Evolutionary conservation across 202 grass and related monocot genomes (phyloP).

Genomic region (Bolboschoenoplectus hybrid): DNA sequence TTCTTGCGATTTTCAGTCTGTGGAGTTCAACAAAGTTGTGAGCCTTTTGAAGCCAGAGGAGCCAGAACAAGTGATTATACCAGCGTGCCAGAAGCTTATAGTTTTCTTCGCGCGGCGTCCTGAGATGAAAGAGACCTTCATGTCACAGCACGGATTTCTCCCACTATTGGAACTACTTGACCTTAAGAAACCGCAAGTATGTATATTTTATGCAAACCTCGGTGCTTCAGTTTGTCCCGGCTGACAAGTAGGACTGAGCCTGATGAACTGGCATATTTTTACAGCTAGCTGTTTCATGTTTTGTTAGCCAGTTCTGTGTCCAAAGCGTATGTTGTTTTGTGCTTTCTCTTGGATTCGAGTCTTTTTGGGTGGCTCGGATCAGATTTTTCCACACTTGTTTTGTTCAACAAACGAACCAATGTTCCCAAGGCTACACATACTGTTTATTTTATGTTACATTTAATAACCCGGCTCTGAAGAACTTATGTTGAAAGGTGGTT

Average conservation of each 20-base stretch:
- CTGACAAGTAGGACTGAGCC: not conserved
- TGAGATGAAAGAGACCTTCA: slow-evolving; percentile 88
- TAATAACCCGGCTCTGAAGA: not conserved
- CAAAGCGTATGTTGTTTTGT: not conserved
- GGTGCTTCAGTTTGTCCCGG: slow-evolving; percentile 1
- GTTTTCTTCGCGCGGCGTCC: slow-evolving; percentile 73
- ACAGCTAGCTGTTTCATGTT: slow-evolving; percentile 27
- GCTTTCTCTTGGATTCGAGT: no score
- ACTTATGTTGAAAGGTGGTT: not conserved
- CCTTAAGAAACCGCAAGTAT: slow-evolving; percentile 80
- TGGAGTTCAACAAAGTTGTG: slow-evolving; percentile 97
- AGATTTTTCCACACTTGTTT: slow-evolving; percentile 15
- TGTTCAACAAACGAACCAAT: not conserved
- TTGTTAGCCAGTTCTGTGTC: not conserved
- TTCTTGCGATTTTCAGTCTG: slow-evolving; percentile 49
- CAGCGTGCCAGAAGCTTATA: slow-evolving; percentile 86
- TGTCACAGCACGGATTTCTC: slow-evolving; percentile 92
- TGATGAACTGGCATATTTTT: not conserved
- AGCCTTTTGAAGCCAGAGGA: slow-evolving; percentile 77
- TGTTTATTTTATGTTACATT: slow-evolving; percentile 30
- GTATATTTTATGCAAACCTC: slow-evolving; percentile 44
- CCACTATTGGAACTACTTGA: slow-evolving; percentile 95
- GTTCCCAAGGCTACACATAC: not conserved
- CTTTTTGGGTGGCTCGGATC: not conserved
- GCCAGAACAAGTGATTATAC: slow-evolving; percentile 91